A percentile compares a stretch with the other conserved stretches of the same genome.
These are phyloP conservation scores for Pichia paraexigua DNA, from an alignment of 805 yeast species.

Conservation along the genomic window DNA sequence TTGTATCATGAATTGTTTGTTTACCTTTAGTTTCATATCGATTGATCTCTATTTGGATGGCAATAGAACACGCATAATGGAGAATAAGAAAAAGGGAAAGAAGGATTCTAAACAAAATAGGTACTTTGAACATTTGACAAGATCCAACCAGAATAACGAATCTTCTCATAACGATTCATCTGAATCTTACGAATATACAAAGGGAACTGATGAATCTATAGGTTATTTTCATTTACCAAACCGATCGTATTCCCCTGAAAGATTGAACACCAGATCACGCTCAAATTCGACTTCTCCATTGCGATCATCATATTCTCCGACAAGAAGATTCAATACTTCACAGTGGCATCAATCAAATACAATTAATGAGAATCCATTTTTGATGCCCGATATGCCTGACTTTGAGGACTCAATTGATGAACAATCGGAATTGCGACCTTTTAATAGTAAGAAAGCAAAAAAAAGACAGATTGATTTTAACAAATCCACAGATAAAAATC, in stretches of 20 bases:
- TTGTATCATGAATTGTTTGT: neutral
- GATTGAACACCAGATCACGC: conserved; percentile 4
- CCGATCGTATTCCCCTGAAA: conserved; percentile 9
- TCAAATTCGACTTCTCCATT: conserved; percentile 15
- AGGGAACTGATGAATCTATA: neutral
- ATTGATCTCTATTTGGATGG: neutral
- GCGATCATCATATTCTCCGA: conserved; percentile 17
- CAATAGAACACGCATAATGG: neutral
- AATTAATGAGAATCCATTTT: conserved; percentile 1
- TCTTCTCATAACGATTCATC: neutral
- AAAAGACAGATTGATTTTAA: neutral
- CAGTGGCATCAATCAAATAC: neutral
- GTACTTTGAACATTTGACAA: neutral
- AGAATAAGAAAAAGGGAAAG: neutral
- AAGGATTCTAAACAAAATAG: neutral
- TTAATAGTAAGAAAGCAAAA: neutral
- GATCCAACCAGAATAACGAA: neutral
- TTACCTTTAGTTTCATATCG: neutral
- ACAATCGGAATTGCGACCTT: neutral
- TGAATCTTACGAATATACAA: neutral
- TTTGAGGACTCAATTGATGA: neutral
- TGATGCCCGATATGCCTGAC: neutral
- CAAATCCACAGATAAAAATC: neutral
- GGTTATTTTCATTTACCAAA: conserved; percentile 1
- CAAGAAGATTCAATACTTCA: conserved; percentile 1